These are phyloP conservation scores for Penicillium turbatum DNA, from an alignment of 495 filamentous ascomycete genomes.

Conservation along the genomic window DNA sequence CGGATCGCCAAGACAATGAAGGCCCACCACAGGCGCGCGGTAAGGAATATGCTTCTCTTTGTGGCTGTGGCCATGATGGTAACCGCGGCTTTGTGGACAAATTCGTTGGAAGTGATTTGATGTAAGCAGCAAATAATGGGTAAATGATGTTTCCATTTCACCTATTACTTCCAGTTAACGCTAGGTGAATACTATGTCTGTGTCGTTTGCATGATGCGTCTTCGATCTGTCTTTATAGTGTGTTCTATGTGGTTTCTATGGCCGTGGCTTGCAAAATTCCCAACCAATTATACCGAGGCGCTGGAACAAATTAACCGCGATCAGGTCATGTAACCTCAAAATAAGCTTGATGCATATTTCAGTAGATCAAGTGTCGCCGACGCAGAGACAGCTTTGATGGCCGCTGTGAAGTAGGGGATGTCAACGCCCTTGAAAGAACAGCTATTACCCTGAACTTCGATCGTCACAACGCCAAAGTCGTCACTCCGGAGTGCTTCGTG, in stretches of 20 bases:
- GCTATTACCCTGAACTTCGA: constrained; percentile 24
- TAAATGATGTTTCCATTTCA: too few species aligned
- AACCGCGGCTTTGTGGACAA: not conserved
- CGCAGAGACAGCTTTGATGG: constrained; percentile 24
- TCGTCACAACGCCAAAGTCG: constrained; percentile 19
- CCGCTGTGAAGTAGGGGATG: constrained; percentile 31
- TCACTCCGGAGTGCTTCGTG: constrained; percentile 18
- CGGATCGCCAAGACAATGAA: not conserved
- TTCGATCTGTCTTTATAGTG: not conserved
- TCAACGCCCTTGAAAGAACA: constrained; percentile 27
- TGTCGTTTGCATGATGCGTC: not conserved
- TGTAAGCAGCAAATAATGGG: not conserved
- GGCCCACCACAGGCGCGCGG: not conserved
- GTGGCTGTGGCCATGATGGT: not conserved
- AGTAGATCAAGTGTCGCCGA: constrained; percentile 21
- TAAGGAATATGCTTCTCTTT: not conserved
- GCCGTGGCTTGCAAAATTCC: not conserved
- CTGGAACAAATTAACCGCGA: not conserved
- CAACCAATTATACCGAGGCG: not conserved
- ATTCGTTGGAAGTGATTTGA: not conserved
- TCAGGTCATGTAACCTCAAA: not conserved
- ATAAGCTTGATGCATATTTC: constrained; percentile 22
- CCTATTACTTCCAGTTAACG: too few species aligned
- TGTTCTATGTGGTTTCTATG: too few species aligned
- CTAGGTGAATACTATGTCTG: not conserved